These are phyloP conservation scores for Candida verbasci DNA, from an alignment of 805 yeast genomes.

Conservation along the genomic window DNA sequence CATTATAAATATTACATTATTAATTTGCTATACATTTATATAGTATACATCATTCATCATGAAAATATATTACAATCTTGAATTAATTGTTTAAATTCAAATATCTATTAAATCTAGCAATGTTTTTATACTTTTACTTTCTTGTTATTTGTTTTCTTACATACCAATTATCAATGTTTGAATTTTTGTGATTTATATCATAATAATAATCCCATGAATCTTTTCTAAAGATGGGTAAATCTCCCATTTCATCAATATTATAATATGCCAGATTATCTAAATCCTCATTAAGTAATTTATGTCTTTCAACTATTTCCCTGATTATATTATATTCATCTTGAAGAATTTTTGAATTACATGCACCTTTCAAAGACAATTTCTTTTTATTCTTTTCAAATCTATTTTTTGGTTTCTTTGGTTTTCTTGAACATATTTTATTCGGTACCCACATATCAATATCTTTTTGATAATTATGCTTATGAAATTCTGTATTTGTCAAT, in stretches of 20 bases:
- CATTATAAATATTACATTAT: too few relatives aligned
- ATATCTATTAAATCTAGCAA: neutral
- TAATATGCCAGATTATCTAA: conserved; percentile 22
- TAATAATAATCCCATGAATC: conserved; percentile 31
- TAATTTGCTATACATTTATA: too few relatives aligned
- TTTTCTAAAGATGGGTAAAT: conserved; percentile 38
- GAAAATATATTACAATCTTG: too few relatives aligned
- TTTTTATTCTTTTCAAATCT: conserved; percentile 18
- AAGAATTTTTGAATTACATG: conserved; percentile 31
- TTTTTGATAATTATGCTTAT: conserved; percentile 34
- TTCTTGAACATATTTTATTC: conserved; percentile 30
- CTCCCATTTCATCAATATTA: conserved; percentile 18
- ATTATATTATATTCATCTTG: conserved; percentile 35
- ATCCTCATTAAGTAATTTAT: conserved; percentile 16
- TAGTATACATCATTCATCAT: too few relatives aligned
- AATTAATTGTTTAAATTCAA: too few relatives aligned
- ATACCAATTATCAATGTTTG: conserved; percentile 18
- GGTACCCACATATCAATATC: conserved; percentile 47
- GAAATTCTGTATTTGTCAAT: conserved; percentile 21
- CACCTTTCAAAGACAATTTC: conserved; percentile 31
- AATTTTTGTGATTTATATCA: conserved; percentile 15
- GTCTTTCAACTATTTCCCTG: conserved; percentile 21
- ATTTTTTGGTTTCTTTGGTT: conserved; percentile 23
- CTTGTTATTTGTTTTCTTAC: too few relatives aligned
- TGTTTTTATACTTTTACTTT: too few relatives aligned